Evolutionary conservation across 257 asterid genomes (phyloP), one percentile per base, ranked within the genome.

Genomic region (Scutellaria minor): DNA sequence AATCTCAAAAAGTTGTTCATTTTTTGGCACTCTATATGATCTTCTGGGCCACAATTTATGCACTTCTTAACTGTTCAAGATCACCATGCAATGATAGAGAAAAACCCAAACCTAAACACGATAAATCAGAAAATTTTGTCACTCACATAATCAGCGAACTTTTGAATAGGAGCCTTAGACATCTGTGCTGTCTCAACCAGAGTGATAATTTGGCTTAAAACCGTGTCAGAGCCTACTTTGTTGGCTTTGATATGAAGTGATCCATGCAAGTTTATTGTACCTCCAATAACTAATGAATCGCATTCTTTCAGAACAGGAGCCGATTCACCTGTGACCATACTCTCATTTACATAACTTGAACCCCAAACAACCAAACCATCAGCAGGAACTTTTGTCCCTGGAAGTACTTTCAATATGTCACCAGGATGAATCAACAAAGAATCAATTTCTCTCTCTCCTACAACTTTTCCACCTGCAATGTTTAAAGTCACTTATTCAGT

Each of bases 121-220:
- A 66, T 18, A 67, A 41, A 54, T 24, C 41, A 52, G 75, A 61
- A 64, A 66, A 56, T 50, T 68, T 54, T 22, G 56, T 31, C 67
- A 87, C 98, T 95, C 77, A 95, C 99, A 81, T 64, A 88, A 70
- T 95, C 99, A 3, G 99, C 98, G 59, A 90, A 95, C 85, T 92
- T 92, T 76, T 95, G 99, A 82, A 95, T 95, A 68, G 99, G 99
- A 64, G 99, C 99, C 82, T 92, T 92, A 65, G 99, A 95, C 99
- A 95, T 95, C 89, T 95, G 99, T 1, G 99, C 99, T 13, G 96
- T 85, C 94, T 95, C 99, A 84, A 95, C 99, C 81, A 95, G 84
- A 74, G 96, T 83, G 78, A 95, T 95, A 74, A 95, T 95, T 85
- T 95, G 99, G 90, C 96, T 95, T 85, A 95, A 74, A 64, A 95